Percentiles rank a stretch among this genome's conserved stretches.
phyloP scores from a whole-genome alignment of 331 rosid species.

The Rosa hybrid region DNA sequence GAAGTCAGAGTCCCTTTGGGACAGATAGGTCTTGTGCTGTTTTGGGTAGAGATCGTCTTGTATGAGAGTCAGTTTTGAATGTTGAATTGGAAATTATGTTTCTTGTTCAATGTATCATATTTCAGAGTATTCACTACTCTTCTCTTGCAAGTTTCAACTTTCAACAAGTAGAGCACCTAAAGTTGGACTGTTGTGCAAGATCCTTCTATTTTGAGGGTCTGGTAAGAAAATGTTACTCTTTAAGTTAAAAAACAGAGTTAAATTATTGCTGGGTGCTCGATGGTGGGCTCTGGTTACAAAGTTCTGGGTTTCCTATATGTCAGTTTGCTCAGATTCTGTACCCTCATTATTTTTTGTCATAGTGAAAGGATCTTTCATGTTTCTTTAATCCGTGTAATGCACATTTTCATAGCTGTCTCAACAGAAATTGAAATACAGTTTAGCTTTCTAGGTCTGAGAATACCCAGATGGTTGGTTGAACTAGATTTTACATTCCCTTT shows the following conservation, averaged over 20 bases:
- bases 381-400: neutral
- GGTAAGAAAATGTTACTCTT: neutral
- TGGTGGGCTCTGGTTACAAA: neutral
- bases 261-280: neutral
- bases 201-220: neutral
- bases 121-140: neutral
- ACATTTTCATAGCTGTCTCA: constrained; percentile 1
- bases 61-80: neutral
- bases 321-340: constrained; percentile 1
- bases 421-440: neutral
- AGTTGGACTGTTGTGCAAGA: neutral
- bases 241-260: neutral
- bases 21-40: neutral
- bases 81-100: neutral
- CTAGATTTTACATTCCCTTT: constrained; percentile 12
- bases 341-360: neutral
- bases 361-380: constrained; percentile 7
- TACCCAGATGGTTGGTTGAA: constrained; percentile 14
- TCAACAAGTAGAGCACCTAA: neutral
- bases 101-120: neutral
- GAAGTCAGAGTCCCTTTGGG: neutral
- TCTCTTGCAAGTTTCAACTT: neutral
- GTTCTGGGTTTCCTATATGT: neutral
- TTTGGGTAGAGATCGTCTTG: neutral
- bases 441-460: constrained; percentile 19